phyloP scores from a whole-genome alignment of 768 basidiomycete genomes.

The Tulasnella sp. region DNA sequence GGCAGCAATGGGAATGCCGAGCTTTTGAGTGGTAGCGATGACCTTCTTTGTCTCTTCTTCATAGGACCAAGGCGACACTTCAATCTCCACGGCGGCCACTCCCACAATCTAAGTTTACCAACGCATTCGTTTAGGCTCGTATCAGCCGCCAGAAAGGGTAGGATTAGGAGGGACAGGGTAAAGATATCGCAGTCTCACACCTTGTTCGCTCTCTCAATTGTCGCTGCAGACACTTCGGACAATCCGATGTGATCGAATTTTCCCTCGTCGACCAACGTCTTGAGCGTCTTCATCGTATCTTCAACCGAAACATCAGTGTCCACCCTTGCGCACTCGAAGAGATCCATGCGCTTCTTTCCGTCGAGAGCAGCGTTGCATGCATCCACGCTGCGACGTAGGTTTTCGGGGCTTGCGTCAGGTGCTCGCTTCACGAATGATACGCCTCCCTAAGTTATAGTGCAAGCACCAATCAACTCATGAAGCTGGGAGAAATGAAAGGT shows the following conservation, averaged over 20 bases:
- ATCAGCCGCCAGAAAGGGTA: too few relatives aligned
- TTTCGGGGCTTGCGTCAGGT: constrained; percentile 24
- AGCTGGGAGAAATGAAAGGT: too few relatives aligned
- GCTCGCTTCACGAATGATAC: neutral
- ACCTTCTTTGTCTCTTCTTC: constrained; percentile 27
- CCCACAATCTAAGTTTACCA: constrained; percentile 17
- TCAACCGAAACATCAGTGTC: constrained; percentile 37
- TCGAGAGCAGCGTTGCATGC: constrained; percentile 36
- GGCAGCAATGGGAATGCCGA: constrained; percentile 44
- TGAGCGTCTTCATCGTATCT: constrained; percentile 33
- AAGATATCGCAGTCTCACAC: constrained; percentile 21
- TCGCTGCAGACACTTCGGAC: constrained; percentile 41
- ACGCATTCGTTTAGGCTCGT: neutral
- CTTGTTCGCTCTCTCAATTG: constrained; percentile 31
- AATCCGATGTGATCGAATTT: constrained; percentile 50
- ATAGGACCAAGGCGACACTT: constrained; percentile 29
- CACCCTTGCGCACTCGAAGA: constrained; percentile 45
- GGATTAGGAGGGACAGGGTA: too few relatives aligned
- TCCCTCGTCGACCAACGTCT: constrained; percentile 40
- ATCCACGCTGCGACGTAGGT: constrained; percentile 39
- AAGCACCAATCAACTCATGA: too few relatives aligned
- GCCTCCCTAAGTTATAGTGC: constrained; percentile 8
- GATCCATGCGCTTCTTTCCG: constrained; percentile 44
- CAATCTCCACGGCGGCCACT: constrained; percentile 31
- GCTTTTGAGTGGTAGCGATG: constrained; percentile 42